Evolutionary conservation across 371 early-diverging fungal genomes (phyloP).

Genomic region (Mucor racemosus): DNA sequence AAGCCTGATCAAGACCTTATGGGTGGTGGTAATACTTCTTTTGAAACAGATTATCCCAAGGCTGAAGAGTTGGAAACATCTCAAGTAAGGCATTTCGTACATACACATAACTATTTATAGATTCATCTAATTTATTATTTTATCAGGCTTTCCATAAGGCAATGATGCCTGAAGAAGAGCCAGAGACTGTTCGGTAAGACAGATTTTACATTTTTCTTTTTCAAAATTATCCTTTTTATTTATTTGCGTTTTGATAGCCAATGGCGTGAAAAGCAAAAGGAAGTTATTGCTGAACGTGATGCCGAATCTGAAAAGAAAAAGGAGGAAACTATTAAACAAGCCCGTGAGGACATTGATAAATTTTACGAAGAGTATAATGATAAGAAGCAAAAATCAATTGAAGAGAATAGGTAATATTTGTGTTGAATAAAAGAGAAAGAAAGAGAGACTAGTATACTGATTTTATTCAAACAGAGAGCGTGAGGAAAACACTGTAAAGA

Average conservation of each 20-base stretch:
- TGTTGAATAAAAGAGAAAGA: not conserved
- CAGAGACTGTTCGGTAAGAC: conserved; percentile 61
- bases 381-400: conserved; percentile 80
- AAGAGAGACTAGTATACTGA: not conserved
- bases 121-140: not conserved
- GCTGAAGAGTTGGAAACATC: conserved; percentile 58
- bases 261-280: conserved; percentile 82
- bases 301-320: conserved; percentile 68
- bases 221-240: not conserved
- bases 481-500: conserved; percentile 55
- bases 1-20: conserved; percentile 8
- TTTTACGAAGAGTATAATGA: conserved; percentile 96
- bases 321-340: conserved; percentile 70
- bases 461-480: conserved; percentile 46
- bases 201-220: not conserved
- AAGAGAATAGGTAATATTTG: conserved; percentile 69
- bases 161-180: conserved; percentile 57
- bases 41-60: conserved; percentile 49
- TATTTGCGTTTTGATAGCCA: conserved; percentile 51
- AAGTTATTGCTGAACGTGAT: conserved; percentile 80
- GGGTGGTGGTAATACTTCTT: conserved; percentile 29
- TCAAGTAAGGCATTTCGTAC: conserved; percentile 34
- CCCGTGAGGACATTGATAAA: conserved; percentile 84
- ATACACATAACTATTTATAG: not conserved
- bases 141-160: conserved; percentile 54